A percentile compares a stretch with the other conserved stretches of the same genome.
phyloP scores from a whole-genome alignment of 768 basidiomycete genomes.

The Naematelia encephala region DNA sequence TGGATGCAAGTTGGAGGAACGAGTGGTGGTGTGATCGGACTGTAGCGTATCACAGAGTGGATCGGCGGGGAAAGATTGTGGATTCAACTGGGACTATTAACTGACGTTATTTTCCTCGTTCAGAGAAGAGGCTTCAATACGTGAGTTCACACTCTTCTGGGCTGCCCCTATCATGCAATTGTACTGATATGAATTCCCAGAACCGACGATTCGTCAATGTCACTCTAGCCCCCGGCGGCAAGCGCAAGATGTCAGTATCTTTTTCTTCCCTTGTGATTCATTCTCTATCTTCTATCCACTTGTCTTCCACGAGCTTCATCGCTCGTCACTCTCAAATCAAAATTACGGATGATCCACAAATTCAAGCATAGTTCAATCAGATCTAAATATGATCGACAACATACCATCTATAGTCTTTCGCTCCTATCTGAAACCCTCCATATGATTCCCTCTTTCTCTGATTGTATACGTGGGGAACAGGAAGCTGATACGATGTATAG shows the following conservation, averaged over 20 bases:
- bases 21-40: not conserved
- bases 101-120: not conserved
- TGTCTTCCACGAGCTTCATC: slow-evolving; percentile 1
- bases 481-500: slow-evolving; percentile 28
- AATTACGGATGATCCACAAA: slow-evolving; percentile 44
- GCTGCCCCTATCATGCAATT: not conserved
- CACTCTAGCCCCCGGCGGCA: slow-evolving; percentile 82
- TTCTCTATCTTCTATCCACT: not conserved
- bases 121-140: slow-evolving; percentile 84
- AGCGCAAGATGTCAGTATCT: slow-evolving; percentile 86
- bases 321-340: not conserved
- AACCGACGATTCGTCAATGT: slow-evolving; percentile 68
- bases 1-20: not conserved
- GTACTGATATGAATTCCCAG: slow-evolving; percentile 11
- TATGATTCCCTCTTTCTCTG: slow-evolving; percentile 8
- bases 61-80: not conserved
- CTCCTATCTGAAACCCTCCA: slow-evolving; percentile 82
- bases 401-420: slow-evolving; percentile 93
- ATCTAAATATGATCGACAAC: slow-evolving; percentile 71
- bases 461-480: too few species aligned
- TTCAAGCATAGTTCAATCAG: slow-evolving; percentile 94
- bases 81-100: not conserved
- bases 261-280: slow-evolving; percentile 14
- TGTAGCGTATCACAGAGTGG: not conserved
- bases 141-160: slow-evolving; percentile 64